These are phyloP conservation scores for Nakazawaea holstii DNA, from an alignment of 805 yeast species.

Conservation along the genomic window DNA sequence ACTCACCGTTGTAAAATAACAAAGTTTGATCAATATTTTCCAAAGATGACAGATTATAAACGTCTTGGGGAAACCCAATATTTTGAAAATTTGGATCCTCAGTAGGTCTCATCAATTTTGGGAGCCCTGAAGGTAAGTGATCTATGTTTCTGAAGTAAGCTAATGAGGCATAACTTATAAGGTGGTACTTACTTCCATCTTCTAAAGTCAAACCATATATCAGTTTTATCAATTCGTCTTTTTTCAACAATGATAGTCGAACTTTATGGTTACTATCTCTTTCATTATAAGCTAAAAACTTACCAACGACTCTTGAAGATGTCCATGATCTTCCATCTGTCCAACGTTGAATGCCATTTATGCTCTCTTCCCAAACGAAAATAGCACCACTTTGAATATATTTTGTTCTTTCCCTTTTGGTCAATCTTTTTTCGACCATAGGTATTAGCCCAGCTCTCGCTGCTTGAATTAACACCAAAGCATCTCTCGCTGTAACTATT, in stretches of 20 bases:
- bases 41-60: background rate
- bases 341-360: conserved; percentile 70
- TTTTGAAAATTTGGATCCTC: background rate
- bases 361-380: conserved; percentile 67
- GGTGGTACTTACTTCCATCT: conserved; percentile 26
- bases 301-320: conserved; percentile 63
- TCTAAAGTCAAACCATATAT: conserved; percentile 28
- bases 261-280: conserved; percentile 32
- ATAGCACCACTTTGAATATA: conserved; percentile 53
- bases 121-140: background rate
- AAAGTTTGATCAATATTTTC: background rate
- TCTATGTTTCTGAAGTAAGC: background rate
- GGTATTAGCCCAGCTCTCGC: conserved; percentile 51
- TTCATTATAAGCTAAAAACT: conserved; percentile 57
- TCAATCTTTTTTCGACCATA: conserved; percentile 48
- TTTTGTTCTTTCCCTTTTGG: conserved; percentile 44
- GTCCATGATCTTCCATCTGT: conserved; percentile 74
- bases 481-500: conserved; percentile 53
- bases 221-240: conserved; percentile 28
- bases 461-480: conserved; percentile 61
- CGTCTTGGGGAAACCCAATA: background rate
- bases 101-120: background rate
- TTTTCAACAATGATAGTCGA: conserved; percentile 5
- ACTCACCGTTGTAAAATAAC: background rate
- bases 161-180: conserved; percentile 22